These are phyloP conservation scores for Iberis amara DNA, from an alignment of 441 rosid species.

Conservation along the genomic window DNA sequence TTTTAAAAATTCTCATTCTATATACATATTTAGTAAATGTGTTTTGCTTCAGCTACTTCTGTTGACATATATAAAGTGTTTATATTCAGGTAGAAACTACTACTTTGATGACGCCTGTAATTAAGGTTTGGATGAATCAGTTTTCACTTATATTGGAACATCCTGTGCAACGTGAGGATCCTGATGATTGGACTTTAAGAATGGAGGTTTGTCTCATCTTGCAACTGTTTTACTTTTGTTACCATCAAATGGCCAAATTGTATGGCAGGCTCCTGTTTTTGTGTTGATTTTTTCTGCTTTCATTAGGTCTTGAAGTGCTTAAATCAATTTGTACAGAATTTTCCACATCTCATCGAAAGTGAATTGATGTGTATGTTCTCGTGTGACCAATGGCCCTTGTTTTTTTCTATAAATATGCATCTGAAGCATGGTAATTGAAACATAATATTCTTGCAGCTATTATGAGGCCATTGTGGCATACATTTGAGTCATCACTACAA, in stretches of 20 bases:
- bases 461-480: constrained; percentile 83
- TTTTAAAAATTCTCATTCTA: constrained; percentile 14
- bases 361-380: constrained; percentile 62
- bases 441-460: constrained; percentile 48
- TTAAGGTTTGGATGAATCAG: constrained; percentile 71
- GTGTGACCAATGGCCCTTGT: constrained; percentile 3
- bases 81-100: constrained; percentile 66
- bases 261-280: constrained; percentile 6
- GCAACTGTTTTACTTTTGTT: constrained; percentile 13
- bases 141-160: constrained; percentile 59
- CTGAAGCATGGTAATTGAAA: constrained; percentile 17
- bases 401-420: constrained; percentile 15
- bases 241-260: not conserved
- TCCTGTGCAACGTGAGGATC: constrained; percentile 81
- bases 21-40: constrained; percentile 17
- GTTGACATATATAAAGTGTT: constrained; percentile 34
- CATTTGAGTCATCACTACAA: constrained; percentile 67
- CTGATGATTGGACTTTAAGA: constrained; percentile 91
- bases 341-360: constrained; percentile 57
- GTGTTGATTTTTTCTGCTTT: constrained; percentile 7
- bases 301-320: constrained; percentile 82
- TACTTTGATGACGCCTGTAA: constrained; percentile 54
- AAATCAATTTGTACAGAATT: constrained; percentile 87
- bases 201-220: constrained; percentile 66
- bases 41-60: constrained; percentile 30